Percentiles rank a stretch among this genome's conserved stretches.
These are phyloP conservation scores for Phytophthora palmivora DNA, from an alignment of 352 stramenopile species.

Conservation along the genomic window DNA sequence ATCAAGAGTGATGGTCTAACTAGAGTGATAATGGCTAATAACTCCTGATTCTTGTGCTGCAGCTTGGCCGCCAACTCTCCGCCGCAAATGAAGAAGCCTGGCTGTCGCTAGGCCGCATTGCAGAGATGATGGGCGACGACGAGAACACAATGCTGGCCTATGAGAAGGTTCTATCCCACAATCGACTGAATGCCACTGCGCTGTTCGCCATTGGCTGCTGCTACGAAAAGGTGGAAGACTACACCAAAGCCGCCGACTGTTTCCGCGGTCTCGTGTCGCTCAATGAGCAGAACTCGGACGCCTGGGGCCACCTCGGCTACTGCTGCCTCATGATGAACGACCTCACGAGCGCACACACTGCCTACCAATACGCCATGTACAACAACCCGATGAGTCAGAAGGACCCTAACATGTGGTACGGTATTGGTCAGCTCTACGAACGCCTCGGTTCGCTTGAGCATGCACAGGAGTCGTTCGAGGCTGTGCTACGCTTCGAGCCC, in stretches of 20 bases:
- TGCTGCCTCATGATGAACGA: conserved; percentile 92
- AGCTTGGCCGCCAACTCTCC: conserved; percentile 77
- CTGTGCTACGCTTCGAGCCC: conserved; percentile 83
- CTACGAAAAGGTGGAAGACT: conserved; percentile 90
- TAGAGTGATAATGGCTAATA: conserved; percentile 7
- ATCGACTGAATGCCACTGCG: conserved; percentile 83
- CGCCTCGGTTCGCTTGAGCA: conserved; percentile 84
- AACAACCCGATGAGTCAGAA: conserved; percentile 91
- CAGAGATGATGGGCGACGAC: conserved; percentile 92
- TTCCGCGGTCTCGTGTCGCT: conserved; percentile 86
- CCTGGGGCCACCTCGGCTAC: conserved; percentile 87
- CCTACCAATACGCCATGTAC: conserved; percentile 91
- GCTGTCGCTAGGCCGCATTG: conserved; percentile 83
- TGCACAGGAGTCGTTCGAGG: conserved; percentile 87
- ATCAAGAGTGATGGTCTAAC: conserved; percentile 22
- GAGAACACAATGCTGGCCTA: conserved; percentile 90
- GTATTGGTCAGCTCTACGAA: conserved; percentile 89
- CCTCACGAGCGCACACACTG: conserved; percentile 85
- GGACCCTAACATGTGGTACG: conserved; percentile 90
- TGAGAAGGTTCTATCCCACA: conserved; percentile 90
- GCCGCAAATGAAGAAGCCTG: conserved; percentile 86
- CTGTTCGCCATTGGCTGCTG: conserved; percentile 87
- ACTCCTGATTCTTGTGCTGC: not conserved
- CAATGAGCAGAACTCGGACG: conserved; percentile 87
- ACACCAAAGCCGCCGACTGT: conserved; percentile 88